Conservation (phyloP, 192 early-diverging fungal species). For the Lunasporangiospora selenospora region DNA sequence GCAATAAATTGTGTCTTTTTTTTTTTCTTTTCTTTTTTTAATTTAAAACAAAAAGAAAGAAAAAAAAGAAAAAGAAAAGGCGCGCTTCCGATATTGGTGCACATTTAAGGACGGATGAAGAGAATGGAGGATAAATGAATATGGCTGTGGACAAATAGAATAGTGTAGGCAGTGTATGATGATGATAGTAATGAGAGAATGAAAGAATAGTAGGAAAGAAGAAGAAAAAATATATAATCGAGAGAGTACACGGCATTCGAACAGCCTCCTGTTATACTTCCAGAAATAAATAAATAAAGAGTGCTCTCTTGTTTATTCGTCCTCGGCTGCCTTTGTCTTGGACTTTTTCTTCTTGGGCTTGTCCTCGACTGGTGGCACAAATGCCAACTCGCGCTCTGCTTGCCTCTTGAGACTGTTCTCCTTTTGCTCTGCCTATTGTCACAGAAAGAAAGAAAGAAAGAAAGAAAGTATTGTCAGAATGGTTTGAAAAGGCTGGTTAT, state of each 20-base stretch:
- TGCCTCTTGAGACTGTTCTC: conserved; percentile 73
- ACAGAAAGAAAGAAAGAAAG: neutral
- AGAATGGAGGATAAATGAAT: neutral
- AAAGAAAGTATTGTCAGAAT: neutral
- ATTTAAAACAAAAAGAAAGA: neutral
- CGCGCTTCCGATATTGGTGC: too few species aligned
- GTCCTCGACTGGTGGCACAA: conserved; percentile 80
- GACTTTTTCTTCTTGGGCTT: conserved; percentile 42
- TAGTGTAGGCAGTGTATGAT: neutral
- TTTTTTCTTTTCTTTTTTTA: too few species aligned
- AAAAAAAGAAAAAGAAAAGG: neutral
- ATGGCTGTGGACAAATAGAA: neutral
- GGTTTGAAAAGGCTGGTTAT: too few species aligned
- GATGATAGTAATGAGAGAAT: conserved; percentile 6
- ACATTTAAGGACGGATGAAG: too few species aligned
- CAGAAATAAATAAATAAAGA: too few species aligned
- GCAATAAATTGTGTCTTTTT: too few species aligned
- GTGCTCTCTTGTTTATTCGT: conserved; percentile 1
- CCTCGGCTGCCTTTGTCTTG: conserved; percentile 37
- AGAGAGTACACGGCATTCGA: too few species aligned
- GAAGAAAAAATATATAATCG: neutral
- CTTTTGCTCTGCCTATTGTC: conserved; percentile 63
- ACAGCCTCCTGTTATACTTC: too few species aligned
- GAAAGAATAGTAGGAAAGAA: neutral
- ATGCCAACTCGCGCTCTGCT: conserved; percentile 79